Evolutionary conservation across 2,329 filamentous ascomycete species (phyloP).

Genomic region (Diaporthe velutina): DNA sequence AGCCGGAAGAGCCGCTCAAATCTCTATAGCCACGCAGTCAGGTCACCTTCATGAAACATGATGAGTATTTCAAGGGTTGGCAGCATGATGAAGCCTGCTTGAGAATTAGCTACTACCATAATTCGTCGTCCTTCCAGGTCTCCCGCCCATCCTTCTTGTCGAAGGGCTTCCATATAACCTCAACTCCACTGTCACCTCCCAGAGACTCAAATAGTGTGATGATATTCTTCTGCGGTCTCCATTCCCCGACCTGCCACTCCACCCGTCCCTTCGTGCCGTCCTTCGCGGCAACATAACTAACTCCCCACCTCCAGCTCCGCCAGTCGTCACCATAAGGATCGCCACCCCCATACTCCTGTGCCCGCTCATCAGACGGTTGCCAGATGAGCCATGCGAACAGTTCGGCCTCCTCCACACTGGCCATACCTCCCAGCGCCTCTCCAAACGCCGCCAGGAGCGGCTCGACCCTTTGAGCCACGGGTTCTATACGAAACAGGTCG

Average conservation of each 20-base stretch:
- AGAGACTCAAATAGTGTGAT: conserved; percentile 10
- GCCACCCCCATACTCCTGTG: conserved; percentile 13
- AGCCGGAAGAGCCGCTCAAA: neutral
- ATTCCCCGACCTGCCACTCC: conserved; percentile 45
- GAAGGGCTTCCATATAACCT: neutral
- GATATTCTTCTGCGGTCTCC: conserved; percentile 43
- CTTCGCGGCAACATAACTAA: neutral
- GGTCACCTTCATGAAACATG: neutral
- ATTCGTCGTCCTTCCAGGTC: neutral
- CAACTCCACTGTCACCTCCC: neutral
- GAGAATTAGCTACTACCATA: neutral
- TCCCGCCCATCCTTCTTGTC: neutral
- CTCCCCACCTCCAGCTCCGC: conserved; percentile 1
- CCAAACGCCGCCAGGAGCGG: conserved; percentile 44
- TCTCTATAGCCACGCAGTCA: too few species aligned
- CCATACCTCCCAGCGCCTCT: conserved; percentile 42
- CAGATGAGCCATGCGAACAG: conserved; percentile 43
- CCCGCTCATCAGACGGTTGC: conserved; percentile 41
- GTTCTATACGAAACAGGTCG: conserved; percentile 44
- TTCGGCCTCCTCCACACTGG: conserved; percentile 44
- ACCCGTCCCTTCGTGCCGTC: conserved; percentile 38
- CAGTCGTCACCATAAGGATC: neutral
- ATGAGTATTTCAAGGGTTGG: neutral
- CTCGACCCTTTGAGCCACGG: conserved; percentile 41
- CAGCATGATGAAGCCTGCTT: neutral